These are phyloP conservation scores for Asclepias syriaca DNA, from an alignment of 257 asterid species.

Conservation along the genomic window DNA sequence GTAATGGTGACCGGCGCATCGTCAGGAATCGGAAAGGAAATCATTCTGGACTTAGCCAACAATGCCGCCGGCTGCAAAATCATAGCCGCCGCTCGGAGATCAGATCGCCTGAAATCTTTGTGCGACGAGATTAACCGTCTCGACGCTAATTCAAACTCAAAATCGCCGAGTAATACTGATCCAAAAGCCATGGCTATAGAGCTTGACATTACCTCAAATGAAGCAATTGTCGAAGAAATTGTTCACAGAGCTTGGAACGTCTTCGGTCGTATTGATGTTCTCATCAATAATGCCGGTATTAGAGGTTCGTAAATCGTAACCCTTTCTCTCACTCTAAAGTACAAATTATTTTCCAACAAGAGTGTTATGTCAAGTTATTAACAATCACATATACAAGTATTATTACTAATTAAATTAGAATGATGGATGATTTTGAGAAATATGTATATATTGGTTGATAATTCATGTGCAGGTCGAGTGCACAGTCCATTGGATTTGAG, in stretches of 20 bases:
- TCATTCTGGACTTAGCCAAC: conserved; percentile 37
- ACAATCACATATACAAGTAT: background rate
- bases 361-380: too few species aligned
- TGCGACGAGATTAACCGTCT: conserved; percentile 12
- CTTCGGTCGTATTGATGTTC: conserved; percentile 53
- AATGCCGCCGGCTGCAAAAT: conserved; percentile 50
- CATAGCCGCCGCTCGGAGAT: conserved; percentile 15
- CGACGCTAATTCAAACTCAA: background rate
- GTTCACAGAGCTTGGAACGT: conserved; percentile 59
- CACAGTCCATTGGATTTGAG: background rate
- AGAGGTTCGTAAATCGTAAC: too few species aligned
- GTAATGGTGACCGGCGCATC: conserved; percentile 28
- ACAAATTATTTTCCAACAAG: too few species aligned
- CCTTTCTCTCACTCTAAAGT: too few species aligned
- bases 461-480: background rate
- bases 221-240: conserved; percentile 28
- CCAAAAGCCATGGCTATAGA: conserved; percentile 39
- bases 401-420: background rate
- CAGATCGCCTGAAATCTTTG: conserved; percentile 5
- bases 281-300: conserved; percentile 58
- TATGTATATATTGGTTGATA: too few species aligned
- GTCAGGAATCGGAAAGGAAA: conserved; percentile 22
- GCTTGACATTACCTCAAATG: conserved; percentile 48
- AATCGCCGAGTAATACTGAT: background rate
- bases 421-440: too few species aligned